Evolutionary conservation across 768 basidiomycete genomes (phyloP), one percentile per base, ranked within the genome.

Genomic region (Pulveroboletus sp.): DNA sequence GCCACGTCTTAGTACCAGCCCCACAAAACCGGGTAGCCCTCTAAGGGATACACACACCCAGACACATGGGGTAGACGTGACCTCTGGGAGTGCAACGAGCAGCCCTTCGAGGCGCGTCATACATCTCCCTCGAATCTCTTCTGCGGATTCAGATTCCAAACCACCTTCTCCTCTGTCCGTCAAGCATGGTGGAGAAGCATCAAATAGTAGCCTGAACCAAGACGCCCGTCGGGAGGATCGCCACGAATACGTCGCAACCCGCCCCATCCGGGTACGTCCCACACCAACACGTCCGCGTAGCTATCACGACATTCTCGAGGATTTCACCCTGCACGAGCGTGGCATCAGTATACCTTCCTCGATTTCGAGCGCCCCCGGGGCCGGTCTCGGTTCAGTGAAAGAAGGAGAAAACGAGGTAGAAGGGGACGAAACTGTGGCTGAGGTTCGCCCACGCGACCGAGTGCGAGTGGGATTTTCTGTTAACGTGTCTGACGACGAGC

Each of bases 281-380:
- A 65, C 64, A 43, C 45, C 68, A 2, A 50, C 67, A 17, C 75
- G 83, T 8, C 78, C 84, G 14, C 69, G 78, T 60, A 87, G 85
- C 55, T 86, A 82, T 59, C 73, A 82, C 52, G 80, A 85, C 55
- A 78, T 87, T 44, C 64, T 85, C 44, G 82, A 82, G 38, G 84
- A 84, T 52, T 85, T 87, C 54, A 70, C 72, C 51, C 58, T 69
- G 36, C 70, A 69, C 43, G 68, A 67, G 20, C 53, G 57, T 13
- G 63, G 59, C 12, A 25, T 59, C 2, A 65, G 67, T 17, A 51
- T 69, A 23, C 65, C 60, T 6, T 65, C 65, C 33, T 67, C 67
- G 9, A 51, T 68, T 19, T 64, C 62, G 43, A 67, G 62, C 20
- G 58, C 60, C 1, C 64, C 64, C 0, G 55, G 61, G 10, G 40